A percentile compares a stretch with the other conserved stretches of the same genome.
phyloP scores from a whole-genome alignment of 495 filamentous ascomycete species.

The Evernia prunastri region DNA sequence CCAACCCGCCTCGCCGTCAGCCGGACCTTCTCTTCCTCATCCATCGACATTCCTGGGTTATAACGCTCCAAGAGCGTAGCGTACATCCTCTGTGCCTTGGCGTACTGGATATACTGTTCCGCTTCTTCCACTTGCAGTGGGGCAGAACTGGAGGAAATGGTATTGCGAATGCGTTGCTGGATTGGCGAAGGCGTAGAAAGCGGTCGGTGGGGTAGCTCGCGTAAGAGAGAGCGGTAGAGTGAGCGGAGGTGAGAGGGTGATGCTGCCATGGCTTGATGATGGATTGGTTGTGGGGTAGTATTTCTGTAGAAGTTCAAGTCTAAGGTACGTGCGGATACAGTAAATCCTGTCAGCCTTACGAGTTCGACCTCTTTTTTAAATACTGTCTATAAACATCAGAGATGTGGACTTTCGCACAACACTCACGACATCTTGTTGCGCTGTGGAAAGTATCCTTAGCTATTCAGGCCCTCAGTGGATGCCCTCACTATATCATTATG shows the following conservation, averaged over 20 bases:
- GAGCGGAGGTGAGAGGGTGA: slow-evolving; percentile 51
- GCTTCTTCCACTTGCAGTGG: slow-evolving; percentile 47
- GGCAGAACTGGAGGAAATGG: slow-evolving; percentile 48
- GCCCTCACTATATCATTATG: too few relatives aligned
- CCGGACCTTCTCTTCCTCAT: slow-evolving; percentile 75
- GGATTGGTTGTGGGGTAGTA: not conserved
- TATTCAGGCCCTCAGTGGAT: too few relatives aligned
- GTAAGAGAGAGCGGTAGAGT: slow-evolving; percentile 83
- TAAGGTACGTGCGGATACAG: too few relatives aligned
- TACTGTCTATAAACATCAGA: too few relatives aligned
- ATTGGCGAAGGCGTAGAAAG: slow-evolving; percentile 45
- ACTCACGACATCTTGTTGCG: too few relatives aligned
- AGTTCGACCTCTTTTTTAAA: too few relatives aligned
- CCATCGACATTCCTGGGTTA: slow-evolving; percentile 81
- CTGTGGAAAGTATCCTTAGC: too few relatives aligned
- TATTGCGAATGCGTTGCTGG: slow-evolving; percentile 38
- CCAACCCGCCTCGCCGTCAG: slow-evolving; percentile 83
- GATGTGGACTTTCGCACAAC: too few relatives aligned
- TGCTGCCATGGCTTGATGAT: slow-evolving; percentile 19
- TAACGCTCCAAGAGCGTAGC: slow-evolving; percentile 76
- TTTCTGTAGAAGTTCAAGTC: not conserved
- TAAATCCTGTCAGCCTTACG: too few relatives aligned
- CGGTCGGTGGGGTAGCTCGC: slow-evolving; percentile 73
- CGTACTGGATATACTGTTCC: slow-evolving; percentile 72
- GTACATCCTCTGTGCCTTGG: slow-evolving; percentile 77